A percentile compares a stretch with the other conserved stretches of the same genome.
phyloP scores from a whole-genome alignment of 192 early-diverging fungal genomes.

The Borealophlyctis nickersoniae region DNA sequence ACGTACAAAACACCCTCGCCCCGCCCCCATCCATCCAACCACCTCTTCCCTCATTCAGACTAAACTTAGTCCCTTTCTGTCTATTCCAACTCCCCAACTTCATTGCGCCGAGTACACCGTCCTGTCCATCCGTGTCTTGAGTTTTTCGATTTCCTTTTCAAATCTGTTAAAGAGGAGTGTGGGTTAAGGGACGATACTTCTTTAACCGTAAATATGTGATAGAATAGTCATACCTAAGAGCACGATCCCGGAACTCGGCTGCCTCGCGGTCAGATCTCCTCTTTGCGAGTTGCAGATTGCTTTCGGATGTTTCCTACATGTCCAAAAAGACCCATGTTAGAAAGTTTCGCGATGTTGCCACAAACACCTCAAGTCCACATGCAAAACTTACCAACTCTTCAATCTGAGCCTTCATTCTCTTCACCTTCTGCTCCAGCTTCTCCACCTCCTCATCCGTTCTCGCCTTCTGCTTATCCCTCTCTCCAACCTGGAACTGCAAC shows the following conservation, averaged over 20 bases:
- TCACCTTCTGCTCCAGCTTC: constrained; percentile 67
- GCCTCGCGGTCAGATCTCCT: constrained; percentile 69
- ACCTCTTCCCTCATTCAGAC: too few species aligned
- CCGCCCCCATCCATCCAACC: too few species aligned
- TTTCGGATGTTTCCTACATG: constrained; percentile 51
- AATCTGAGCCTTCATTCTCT: constrained; percentile 57
- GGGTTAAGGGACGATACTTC: not conserved
- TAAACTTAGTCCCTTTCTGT: too few species aligned
- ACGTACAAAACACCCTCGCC: too few species aligned
- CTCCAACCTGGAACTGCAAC: constrained; percentile 80
- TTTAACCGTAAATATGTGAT: not conserved
- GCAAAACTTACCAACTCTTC: constrained; percentile 56
- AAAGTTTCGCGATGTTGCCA: not conserved
- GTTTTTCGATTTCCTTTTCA: constrained; percentile 55
- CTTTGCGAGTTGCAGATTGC: constrained; percentile 62
- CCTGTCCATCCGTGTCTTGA: constrained; percentile 35
- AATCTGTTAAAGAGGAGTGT: constrained; percentile 28
- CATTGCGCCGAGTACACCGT: constrained; percentile 1
- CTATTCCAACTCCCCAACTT: not conserved
- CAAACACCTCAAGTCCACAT: not conserved
- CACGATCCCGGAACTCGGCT: constrained; percentile 53
- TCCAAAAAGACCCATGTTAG: not conserved
- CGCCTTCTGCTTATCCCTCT: constrained; percentile 71
- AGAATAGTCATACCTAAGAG: constrained; percentile 33
- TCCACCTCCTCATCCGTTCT: constrained; percentile 66